Base-by-base conservation (phyloP, 495 filamentous ascomycete species). In the Sordaria brevicollis region DNA sequence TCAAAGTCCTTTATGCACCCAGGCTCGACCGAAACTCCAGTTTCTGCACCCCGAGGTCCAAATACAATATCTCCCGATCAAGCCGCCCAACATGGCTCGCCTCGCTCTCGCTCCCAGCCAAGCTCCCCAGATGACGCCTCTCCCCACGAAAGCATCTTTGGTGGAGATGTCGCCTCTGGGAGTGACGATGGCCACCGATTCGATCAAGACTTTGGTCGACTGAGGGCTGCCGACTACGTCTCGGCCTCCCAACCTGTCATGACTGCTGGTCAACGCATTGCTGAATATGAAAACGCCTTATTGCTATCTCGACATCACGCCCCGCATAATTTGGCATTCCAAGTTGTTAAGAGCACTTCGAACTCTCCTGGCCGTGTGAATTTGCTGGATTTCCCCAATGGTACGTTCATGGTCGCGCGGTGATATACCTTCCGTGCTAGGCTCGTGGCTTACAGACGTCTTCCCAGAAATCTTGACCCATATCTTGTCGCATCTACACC, bases 401-500 rank as follows among this genome's bases (percentile, higher is more conserved):
- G 93, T 95, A 83, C 69, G 86, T 82, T 10, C 67, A 1, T 62
- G 10, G 49, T 62, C 6, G 49, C 25, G 25, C 4, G 49, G 25
- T 62, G 15, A 57, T 35, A 10, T 67, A 43, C 25, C 72, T 19
- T 35, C 66, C 54, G 49, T 35, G 49, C n/a, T 65, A 13, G 65
- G 74, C 80, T 74, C 37, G 68, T 74, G 65, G 49, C 41, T 31
- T 2, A 25, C 33, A 39, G 8, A 65, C 65, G 13, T 31, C 41
- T 41, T 71, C 70, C 66, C 76, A 97, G 93, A 97, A 86, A 89
- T 97, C 67, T 76, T 97, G 74, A 96, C 91, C 10, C 93, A 97
- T 74, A 90, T 95, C n/a, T 79, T 97, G 2, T 96, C 94, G 35
- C 91, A 97, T 80, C 80, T 97, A 39, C 88, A 93, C 15, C 91